A percentile compares a stretch with the other conserved stretches of the same genome.
Evolutionary conservation across 495 filamentous ascomycete genomes (phyloP).

Genomic region (Penicillium herquei): DNA sequence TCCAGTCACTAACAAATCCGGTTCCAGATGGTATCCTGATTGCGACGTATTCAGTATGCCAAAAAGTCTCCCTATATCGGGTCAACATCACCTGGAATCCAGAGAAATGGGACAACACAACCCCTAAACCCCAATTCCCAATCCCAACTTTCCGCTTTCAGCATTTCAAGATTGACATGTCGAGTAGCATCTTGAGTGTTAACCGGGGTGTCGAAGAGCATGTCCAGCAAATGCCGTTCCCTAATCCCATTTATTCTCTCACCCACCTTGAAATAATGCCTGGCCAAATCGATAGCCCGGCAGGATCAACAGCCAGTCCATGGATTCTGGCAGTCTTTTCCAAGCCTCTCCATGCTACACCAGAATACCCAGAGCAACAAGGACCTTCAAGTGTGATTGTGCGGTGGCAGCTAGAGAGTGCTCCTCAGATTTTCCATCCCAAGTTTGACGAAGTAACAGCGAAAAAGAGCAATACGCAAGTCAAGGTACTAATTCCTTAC

Average conservation of each 20-base stretch:
- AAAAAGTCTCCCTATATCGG: conserved; percentile 63
- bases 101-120: conserved; percentile 36
- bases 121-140: conserved; percentile 38
- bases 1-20: conserved; percentile 1
- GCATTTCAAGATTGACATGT: conserved; percentile 42
- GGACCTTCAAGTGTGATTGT: conserved; percentile 67
- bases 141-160: conserved; percentile 43
- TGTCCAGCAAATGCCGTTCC: conserved; percentile 27
- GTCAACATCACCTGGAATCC: conserved; percentile 52
- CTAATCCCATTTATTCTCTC: conserved; percentile 54
- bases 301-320: conserved; percentile 51
- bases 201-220: conserved; percentile 24
- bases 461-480: conserved; percentile 55
- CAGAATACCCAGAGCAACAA: conserved; percentile 53
- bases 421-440: conserved; percentile 60
- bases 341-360: conserved; percentile 47
- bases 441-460: conserved; percentile 72
- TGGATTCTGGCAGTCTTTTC: conserved; percentile 73
- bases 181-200: conserved; percentile 30
- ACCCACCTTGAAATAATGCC: conserved; percentile 68
- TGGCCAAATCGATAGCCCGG: conserved; percentile 48
- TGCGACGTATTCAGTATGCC: conserved; percentile 62
- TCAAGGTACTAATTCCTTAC: conserved; percentile 29
- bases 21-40: conserved; percentile 56
- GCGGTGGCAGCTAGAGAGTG: conserved; percentile 70